Conservation (phyloP, 2,329 filamentous ascomycete species). For the Diaporthe vaccinii region DNA sequence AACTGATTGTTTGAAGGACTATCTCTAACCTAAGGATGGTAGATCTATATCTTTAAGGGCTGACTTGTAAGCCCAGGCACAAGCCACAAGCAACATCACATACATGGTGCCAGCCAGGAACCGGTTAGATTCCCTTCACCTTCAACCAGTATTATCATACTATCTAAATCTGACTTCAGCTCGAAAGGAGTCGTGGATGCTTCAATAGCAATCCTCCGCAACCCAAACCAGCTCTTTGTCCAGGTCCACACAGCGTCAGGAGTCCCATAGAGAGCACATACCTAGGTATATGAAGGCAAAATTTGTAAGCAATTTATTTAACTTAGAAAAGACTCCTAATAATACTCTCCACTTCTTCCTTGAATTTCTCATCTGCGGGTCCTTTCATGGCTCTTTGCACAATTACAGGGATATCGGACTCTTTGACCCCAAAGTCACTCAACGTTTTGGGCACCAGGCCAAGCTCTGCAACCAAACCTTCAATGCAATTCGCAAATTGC, state of each 20-base stretch:
- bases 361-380: neutral
- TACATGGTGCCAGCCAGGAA: neutral
- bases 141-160: neutral
- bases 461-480: conserved; percentile 4
- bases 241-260: neutral
- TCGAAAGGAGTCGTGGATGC: neutral
- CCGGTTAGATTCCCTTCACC: neutral
- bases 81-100: too few relatives aligned
- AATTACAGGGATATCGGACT: conserved; percentile 11
- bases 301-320: neutral
- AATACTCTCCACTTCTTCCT: neutral
- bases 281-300: too few relatives aligned
- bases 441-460: neutral
- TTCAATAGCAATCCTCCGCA: neutral
- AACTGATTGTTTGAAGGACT: too few relatives aligned
- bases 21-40: too few relatives aligned
- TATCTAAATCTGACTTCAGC: neutral
- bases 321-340: neutral
- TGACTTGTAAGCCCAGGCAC: too few relatives aligned
- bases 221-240: neutral
- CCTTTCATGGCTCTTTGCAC: conserved; percentile 18
- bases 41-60: too few relatives aligned
- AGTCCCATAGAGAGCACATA: too few relatives aligned
- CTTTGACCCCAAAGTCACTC: neutral
- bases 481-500: conserved; percentile 2